Evolutionary conservation across 768 basidiomycete species (phyloP).

Genomic region (Termitomyces heimii): DNA sequence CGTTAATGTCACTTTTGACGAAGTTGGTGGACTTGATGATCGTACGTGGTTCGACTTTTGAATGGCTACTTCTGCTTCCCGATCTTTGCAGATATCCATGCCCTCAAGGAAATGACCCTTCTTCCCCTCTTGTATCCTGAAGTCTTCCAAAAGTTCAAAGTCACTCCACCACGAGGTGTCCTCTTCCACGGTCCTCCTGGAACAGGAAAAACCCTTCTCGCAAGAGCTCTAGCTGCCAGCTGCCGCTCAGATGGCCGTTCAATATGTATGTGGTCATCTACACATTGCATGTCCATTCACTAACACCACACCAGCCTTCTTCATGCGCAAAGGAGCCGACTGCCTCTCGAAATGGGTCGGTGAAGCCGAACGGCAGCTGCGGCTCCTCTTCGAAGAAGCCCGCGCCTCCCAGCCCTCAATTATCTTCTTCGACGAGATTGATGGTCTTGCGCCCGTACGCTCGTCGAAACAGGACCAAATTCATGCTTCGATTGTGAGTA

Average conservation of each 20-base stretch:
- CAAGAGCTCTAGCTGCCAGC: conserved; percentile 90
- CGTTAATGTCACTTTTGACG: conserved; percentile 90
- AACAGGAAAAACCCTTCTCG: conserved; percentile 95
- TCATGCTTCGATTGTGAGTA: conserved; percentile 95
- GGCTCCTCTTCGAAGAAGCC: conserved; percentile 95
- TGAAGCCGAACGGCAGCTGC: conserved; percentile 93
- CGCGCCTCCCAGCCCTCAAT: conserved; percentile 89
- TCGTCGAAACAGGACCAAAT: conserved; percentile 99
- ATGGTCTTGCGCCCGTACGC: conserved; percentile 95
- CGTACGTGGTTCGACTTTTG: conserved; percentile 44
- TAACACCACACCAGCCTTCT: conserved; percentile 66
- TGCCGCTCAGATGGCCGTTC: conserved; percentile 82
- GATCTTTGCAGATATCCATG: conserved; percentile 72
- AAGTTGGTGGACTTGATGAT: conserved; percentile 93
- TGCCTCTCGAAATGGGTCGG: conserved; percentile 99
- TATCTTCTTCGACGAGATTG: conserved; percentile 99
- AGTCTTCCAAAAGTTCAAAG: conserved; percentile 88
- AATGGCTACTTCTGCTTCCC: neutral
- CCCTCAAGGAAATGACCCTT: conserved; percentile 97
- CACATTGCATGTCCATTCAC: neutral
- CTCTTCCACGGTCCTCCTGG: conserved; percentile 98
- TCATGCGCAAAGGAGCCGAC: conserved; percentile 99
- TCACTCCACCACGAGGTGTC: conserved; percentile 95
- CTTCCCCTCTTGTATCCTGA: conserved; percentile 95
- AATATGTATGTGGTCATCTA: conserved; percentile 59